phyloP scores from a whole-genome alignment of 2,329 filamentous ascomycete genomes.

The Canariomyces notabilis region DNA sequence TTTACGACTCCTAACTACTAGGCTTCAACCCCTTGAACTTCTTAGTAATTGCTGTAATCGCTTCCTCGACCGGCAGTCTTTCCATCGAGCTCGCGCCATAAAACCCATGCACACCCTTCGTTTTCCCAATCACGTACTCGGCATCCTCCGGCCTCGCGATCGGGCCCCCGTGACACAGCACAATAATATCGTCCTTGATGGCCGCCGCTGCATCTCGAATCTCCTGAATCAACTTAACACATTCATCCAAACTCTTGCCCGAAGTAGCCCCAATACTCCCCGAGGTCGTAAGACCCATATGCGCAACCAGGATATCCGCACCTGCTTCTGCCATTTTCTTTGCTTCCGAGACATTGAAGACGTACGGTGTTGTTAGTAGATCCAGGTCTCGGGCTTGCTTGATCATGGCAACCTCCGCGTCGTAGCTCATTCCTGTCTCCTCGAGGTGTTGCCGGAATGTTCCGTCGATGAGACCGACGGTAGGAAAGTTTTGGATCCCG shows the following conservation, averaged over 20 bases:
- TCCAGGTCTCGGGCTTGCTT: slow-evolving; percentile 53
- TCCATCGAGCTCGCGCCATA: slow-evolving; percentile 69
- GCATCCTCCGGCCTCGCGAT: slow-evolving; percentile 62
- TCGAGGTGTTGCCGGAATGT: slow-evolving; percentile 63
- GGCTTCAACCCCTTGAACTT: slow-evolving; percentile 28
- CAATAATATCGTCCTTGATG: slow-evolving; percentile 55
- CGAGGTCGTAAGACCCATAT: slow-evolving; percentile 62
- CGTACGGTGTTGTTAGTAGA: slow-evolving; percentile 64
- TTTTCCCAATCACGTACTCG: slow-evolving; percentile 54
- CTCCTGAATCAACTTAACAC: slow-evolving; percentile 55
- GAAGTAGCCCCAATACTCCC: slow-evolving; percentile 60
- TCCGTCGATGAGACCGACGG: slow-evolving; percentile 66
- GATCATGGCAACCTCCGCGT: slow-evolving; percentile 62
- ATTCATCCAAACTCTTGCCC: slow-evolving; percentile 59
- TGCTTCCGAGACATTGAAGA: slow-evolving; percentile 59
- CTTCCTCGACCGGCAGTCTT: slow-evolving; percentile 60
- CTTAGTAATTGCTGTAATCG: slow-evolving; percentile 47
- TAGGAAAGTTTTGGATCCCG: slow-evolving; percentile 70
- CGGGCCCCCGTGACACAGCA: slow-evolving; percentile 66
- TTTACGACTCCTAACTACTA: no score
- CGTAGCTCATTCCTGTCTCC: slow-evolving; percentile 67
- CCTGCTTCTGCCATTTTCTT: slow-evolving; percentile 58
- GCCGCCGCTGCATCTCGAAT: slow-evolving; percentile 56
- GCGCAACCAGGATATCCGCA: slow-evolving; percentile 62
- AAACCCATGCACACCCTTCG: slow-evolving; percentile 64